Evolutionary conservation across 1,139 yeast genomes (phyloP), one percentile per base, ranked within the genome.

Genomic region (Pichia sp.): DNA sequence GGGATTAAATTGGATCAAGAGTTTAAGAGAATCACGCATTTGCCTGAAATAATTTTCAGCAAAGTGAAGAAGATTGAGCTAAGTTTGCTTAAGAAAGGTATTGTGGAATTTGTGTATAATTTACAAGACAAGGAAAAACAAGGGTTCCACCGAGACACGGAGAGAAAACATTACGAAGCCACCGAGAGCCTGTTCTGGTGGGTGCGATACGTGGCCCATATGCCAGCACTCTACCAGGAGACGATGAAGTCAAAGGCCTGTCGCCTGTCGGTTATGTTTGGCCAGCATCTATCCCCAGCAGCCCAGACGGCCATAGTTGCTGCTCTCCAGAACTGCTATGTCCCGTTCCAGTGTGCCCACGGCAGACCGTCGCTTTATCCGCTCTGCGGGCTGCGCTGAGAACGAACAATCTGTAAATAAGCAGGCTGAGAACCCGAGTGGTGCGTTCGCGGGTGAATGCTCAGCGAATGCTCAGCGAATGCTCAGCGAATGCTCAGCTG

Each of bases 301-400:
- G 73, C 78, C 41, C 80, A 87, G 64, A 45, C 52, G 3, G 35
- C 52, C 0, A 51, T 84, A 35, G 52, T 85, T 0, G 35, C 42
- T 1, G 48, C 61, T 2, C 63, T 86, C 21, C 52, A 66, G 0
- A 31, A 45, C 3, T 85, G 95, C 53, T 54, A 61, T 15, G 59
- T 70, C 14, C 95, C 95, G 0, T 82, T 84, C 50, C 79, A 74
- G 43, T 87, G 95, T 65, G 95, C 95, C 0, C 95, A 87, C 59
- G 95, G 95, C 0, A 60, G 95, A 40, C 95, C 95, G 0, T 74
- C 89, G 0, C 61, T 82, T 13, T 72, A 78, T 0, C 89, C 93
- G 0, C 42, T 82, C 8, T 69, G 54, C 20, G 41, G 38, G 23
- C 16, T 48, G 30, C 18, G 19, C 8, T 13, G 31, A 28, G 6